Conservation (phyloP, 2,329 filamentous ascomycete species). For the Botrytis pseudocinerea region DNA sequence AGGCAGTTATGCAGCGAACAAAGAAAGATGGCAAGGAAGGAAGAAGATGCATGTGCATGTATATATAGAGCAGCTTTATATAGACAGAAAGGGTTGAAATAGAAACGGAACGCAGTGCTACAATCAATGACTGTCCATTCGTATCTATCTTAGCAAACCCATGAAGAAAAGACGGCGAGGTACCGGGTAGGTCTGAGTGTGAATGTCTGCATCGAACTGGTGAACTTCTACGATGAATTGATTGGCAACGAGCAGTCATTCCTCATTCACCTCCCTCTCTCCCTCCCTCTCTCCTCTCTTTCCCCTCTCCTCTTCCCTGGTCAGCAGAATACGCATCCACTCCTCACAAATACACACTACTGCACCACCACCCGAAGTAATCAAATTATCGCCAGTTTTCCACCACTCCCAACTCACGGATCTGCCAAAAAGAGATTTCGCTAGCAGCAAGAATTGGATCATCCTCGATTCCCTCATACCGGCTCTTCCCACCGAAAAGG, state of each 20-base stretch:
- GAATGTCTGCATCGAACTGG: neutral
- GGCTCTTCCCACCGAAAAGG: neutral
- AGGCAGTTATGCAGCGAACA: neutral
- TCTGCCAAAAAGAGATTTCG: slow-evolving; percentile 14
- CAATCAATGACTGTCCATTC: neutral
- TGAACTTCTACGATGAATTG: too few species aligned
- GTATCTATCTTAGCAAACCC: neutral
- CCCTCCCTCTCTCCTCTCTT: too few species aligned
- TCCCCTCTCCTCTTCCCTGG: neutral
- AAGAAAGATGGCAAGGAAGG: neutral
- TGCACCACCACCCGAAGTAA: slow-evolving; percentile 11
- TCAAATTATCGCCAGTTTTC: slow-evolving; percentile 7
- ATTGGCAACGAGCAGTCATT: neutral
- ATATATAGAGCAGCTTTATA: neutral
- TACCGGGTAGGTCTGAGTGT: neutral
- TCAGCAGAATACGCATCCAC: neutral
- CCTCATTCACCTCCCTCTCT: neutral
- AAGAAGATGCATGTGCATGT: neutral
- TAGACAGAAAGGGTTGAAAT: neutral
- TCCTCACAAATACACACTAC: neutral
- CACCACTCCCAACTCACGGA: slow-evolving; percentile 15
- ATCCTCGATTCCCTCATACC: slow-evolving; percentile 7
- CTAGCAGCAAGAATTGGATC: neutral
- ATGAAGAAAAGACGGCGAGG: neutral
- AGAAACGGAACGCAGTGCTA: neutral